Conservation (phyloP, 192 early-diverging fungal genomes). For the Backusella psychrophila region DNA sequence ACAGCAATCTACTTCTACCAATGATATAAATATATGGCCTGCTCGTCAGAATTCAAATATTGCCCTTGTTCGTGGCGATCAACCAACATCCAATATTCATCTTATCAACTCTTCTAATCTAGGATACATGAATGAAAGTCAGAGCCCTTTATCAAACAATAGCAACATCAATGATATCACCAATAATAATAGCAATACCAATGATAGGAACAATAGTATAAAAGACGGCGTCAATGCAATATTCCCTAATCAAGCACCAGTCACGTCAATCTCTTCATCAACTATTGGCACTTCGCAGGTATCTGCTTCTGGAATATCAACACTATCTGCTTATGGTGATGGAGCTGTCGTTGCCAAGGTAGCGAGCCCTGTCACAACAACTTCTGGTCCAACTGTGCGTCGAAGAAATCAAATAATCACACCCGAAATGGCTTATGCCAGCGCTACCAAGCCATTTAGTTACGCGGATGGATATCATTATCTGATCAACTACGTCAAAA, state of each 20-base stretch:
- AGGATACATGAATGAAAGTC: not conserved
- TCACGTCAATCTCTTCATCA: conserved; percentile 4
- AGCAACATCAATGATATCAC: not conserved
- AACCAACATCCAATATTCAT: not conserved
- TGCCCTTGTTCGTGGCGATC: not conserved
- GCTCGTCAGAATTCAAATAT: not conserved
- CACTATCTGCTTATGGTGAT: conserved; percentile 20
- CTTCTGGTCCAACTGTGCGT: conserved; percentile 13
- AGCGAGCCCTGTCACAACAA: conserved; percentile 18
- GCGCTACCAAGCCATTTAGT: conserved; percentile 81
- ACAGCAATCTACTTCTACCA: not conserved
- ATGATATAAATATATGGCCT: not conserved
- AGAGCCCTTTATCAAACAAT: not conserved
- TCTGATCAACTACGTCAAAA: conserved; percentile 77
- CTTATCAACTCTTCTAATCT: not conserved
- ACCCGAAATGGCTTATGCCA: conserved; percentile 76
- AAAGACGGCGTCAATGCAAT: not conserved
- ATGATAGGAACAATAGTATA: not conserved
- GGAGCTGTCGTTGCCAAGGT: conserved; percentile 27
- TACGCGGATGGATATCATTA: conserved; percentile 94
- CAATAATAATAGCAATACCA: not conserved
- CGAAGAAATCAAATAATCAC: conserved; percentile 37
- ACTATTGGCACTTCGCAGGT: conserved; percentile 5
- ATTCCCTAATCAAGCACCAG: not conserved
- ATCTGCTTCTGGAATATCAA: conserved; percentile 20